Base-by-base conservation (phyloP, 169 alveolate species). In the Perkinsus marinus region DNA sequence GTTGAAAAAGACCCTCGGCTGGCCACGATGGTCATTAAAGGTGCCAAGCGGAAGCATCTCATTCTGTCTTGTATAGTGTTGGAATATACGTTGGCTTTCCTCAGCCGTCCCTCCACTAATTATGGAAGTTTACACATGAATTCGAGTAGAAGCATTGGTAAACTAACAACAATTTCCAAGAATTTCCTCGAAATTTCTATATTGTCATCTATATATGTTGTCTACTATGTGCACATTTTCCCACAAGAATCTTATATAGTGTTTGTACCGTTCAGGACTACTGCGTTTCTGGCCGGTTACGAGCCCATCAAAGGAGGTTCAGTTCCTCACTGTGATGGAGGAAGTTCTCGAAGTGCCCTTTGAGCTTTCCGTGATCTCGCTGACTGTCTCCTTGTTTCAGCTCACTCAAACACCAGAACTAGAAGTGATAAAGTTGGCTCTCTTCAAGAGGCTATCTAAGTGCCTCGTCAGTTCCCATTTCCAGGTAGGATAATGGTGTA, bases 231-330 rank as follows among this genome's bases (percentile, higher is more conserved):
- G n/a, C n/a, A n/a, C n/a, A n/a, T n/a, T n/a, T n/a, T n/a, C n/a
- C n/a, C n/a, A n/a, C n/a, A n/a, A n/a, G n/a, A n/a, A n/a, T n/a
- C n/a, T n/a, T n/a, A n/a, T n/a, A n/a, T n/a, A n/a, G n/a, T n/a
- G n/a, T 57, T 26, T 57, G 26, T 13, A 13, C 22, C 37, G 34
- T 2, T 0, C 79, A 57, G 79, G 98, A 39, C 93, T 98, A 30
- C 96, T 98, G 39, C 96, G 97, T 93, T 98, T 96, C 95, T 98
- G 99, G 99, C 99, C 99, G n/a, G 97, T 97, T 91, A 98, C 98
- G 30, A 98, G 97, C 95, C 96, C 99, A 68, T 97, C 97, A 41
- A 98, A 97, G 93, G 99, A 98, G 95, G 96, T 98, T 5, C 96
- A 98, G 89, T 98, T 98, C 95, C 96, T 98, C 92, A 96, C 97